phyloP scores from a whole-genome alignment of 1,284 basidiomycete genomes.

The Rhodotorula sp. region DNA sequence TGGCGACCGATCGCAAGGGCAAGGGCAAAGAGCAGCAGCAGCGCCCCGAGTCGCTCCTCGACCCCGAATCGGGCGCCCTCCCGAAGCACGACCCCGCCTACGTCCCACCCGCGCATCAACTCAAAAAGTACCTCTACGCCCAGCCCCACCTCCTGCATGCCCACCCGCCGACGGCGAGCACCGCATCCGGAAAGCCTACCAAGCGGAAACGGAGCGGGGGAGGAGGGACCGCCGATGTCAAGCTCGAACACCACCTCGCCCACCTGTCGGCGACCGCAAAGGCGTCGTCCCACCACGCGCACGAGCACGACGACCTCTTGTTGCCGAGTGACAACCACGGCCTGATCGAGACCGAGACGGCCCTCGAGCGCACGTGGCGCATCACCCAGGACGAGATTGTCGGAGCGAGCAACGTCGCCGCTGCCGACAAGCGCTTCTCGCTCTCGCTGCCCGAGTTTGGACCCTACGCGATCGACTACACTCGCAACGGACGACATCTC shows the following conservation, averaged over 20 bases:
- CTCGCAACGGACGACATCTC: slow-evolving; percentile 83
- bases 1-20: slow-evolving; percentile 15
- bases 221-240: slow-evolving; percentile 39
- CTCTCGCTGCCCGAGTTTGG: slow-evolving; percentile 79
- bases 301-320: slow-evolving; percentile 45
- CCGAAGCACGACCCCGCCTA: slow-evolving; percentile 28
- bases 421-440: slow-evolving; percentile 71
- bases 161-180: slow-evolving; percentile 53
- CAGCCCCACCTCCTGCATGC: slow-evolving; percentile 51
- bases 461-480: slow-evolving; percentile 76
- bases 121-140: slow-evolving; percentile 49
- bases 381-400: slow-evolving; percentile 75
- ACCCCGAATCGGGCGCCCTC: slow-evolving; percentile 18
- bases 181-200: slow-evolving; percentile 50
- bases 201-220: not conserved
- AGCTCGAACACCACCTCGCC: slow-evolving; percentile 34
- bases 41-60: slow-evolving; percentile 57
- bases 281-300: slow-evolving; percentile 11
- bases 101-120: slow-evolving; percentile 30
- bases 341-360: slow-evolving; percentile 66
- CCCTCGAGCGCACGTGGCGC: slow-evolving; percentile 85
- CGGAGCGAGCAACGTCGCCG: slow-evolving; percentile 52
- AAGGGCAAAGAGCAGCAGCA: slow-evolving; percentile 35
- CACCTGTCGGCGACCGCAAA: slow-evolving; percentile 31
- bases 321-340: slow-evolving; percentile 59